phyloP scores from a whole-genome alignment of 345 rosid genomes.

The Eucalyptus leucophloia region DNA sequence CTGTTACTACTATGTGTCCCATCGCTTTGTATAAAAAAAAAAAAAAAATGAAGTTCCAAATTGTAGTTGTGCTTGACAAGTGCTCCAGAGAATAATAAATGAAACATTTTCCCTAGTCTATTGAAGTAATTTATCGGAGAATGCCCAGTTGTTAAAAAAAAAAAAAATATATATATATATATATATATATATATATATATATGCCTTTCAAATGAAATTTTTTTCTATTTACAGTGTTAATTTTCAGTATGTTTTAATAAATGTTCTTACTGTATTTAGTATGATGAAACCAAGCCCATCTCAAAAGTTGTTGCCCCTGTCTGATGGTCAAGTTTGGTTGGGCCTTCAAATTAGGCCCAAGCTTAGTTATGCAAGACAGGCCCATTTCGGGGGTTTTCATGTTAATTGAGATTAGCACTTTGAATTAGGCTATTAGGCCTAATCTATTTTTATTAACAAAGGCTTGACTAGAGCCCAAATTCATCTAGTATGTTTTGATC shows the following conservation, averaged over 20 bases:
- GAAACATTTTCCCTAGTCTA: neutral
- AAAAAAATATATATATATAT: too few species aligned
- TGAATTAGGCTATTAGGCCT: neutral
- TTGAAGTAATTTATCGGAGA: neutral
- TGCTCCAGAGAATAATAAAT: neutral
- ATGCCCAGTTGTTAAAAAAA: neutral
- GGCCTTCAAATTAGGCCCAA: neutral
- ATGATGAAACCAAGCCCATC: neutral
- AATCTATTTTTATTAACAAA: neutral
- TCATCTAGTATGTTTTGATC: neutral
- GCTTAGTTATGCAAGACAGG: neutral
- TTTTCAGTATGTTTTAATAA: neutral
- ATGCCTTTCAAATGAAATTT: neutral
- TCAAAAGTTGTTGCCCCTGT: neutral
- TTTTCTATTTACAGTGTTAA: neutral
- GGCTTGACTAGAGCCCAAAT: neutral
- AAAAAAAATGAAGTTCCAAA: neutral
- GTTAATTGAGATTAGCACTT: neutral
- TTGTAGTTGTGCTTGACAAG: neutral
- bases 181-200: too few species aligned
- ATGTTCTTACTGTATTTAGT: neutral
- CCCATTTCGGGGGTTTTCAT: neutral
- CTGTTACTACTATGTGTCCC: neutral
- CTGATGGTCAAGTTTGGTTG: neutral
- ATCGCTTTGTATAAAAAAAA: neutral